Base-by-base conservation (phyloP, 169 alveolate species). In the Plasmodium billcollinsi region DNA sequence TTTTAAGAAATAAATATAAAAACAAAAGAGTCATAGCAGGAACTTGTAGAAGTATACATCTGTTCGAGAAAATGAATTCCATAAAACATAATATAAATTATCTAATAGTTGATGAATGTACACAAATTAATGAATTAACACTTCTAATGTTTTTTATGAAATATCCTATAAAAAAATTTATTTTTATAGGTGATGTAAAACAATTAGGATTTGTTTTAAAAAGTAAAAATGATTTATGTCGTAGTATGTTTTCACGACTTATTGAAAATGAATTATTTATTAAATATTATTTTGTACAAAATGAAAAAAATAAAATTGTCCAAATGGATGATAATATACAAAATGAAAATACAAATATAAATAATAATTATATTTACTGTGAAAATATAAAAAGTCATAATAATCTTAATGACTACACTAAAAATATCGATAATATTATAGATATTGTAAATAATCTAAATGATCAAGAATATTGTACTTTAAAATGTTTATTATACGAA, bases 1-100 rank as follows among this genome's bases (percentile, higher is more conserved):
- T 76, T 69, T 50, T 76, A 45, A 66, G 45, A 59, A 76, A 76
- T 71, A 76, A 76, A 18, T 76, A 63, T 61, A 76, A 56, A 56
- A 76, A 76, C 43, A 76, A 76, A 71, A 76, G 89, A 66, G 78
- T 76, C 15, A 76, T 76, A 18, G 78, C 89, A 50, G 89, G 89
- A 0, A 76, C 89, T n/a, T 76, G 78, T 52, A 76, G 67, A 43
- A 76, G 89, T 65, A 47, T 76, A 20, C 49, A 65, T 15, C 65
- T 76, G 2, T 76, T 62, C 67, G 89, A 76, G 26, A 76, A 76
- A 47, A 56, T 76, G 33, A 76, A n/a, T 76, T 2, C 67, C 0
- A 66, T 76, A 11, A 76, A 20, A 18, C 29, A 65, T 21, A 76
- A 69, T 52, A 76, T 65, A 65, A 58, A 65, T 43, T 76, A 65